Evolutionary conservation across 1,284 basidiomycete species (phyloP).

Genomic region (Porphyrellus sp.): DNA sequence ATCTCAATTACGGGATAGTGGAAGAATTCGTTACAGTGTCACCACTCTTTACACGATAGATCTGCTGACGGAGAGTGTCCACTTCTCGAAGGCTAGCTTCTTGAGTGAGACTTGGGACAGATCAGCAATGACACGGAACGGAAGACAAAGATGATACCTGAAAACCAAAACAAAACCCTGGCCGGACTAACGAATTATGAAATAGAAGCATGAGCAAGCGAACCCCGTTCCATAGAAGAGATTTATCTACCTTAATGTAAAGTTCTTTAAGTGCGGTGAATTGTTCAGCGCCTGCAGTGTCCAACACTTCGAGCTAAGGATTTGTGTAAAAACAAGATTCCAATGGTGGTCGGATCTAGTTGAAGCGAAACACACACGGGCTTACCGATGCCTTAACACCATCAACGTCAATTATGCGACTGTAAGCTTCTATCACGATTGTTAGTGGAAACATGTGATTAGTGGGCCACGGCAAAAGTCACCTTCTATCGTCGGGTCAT

Average conservation of each 20-base stretch:
- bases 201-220: conserved; percentile 3
- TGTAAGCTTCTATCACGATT: conserved; percentile 40
- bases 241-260: conserved; percentile 62
- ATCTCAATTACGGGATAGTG: not conserved
- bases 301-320: conserved; percentile 75
- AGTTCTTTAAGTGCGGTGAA: conserved; percentile 76
- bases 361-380: conserved; percentile 26
- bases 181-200: conserved; percentile 48
- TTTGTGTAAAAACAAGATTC: conserved; percentile 13
- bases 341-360: conserved; percentile 11
- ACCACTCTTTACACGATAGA: conserved; percentile 74
- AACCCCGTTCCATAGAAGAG: not conserved
- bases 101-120: conserved; percentile 60
- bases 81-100: conserved; percentile 76
- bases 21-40: conserved; percentile 46
- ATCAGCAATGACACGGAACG: conserved; percentile 11
- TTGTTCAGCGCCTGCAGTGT: conserved; percentile 89
- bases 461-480: conserved; percentile 1
- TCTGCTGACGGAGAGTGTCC: conserved; percentile 75
- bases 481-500: conserved; percentile 86
- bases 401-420: conserved; percentile 58
- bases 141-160: conserved; percentile 44
- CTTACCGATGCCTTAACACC: conserved; percentile 54
- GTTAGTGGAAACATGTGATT: conserved; percentile 6
- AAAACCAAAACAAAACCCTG: conserved; percentile 82